A percentile compares a stretch with the other conserved stretches of the same genome.
These are phyloP conservation scores for Aspergillus ostianus DNA, from an alignment of 495 filamentous ascomycete species.

Conservation along the genomic window DNA sequence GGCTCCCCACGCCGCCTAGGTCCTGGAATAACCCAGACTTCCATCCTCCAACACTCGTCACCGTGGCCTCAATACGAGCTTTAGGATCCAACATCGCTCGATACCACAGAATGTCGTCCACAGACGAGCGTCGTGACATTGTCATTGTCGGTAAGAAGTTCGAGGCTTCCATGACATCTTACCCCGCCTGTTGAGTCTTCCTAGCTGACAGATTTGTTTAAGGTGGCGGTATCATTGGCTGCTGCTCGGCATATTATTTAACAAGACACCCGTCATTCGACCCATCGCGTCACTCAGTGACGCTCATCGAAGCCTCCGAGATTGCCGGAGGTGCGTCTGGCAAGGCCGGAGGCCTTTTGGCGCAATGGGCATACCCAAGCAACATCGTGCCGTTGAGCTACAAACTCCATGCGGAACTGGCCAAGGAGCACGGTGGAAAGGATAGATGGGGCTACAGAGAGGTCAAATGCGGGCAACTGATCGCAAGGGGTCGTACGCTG, in stretches of 20 bases:
- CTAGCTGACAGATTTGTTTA: constrained; percentile 10
- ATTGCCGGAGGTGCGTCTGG: constrained; percentile 92
- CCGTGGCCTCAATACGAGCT: constrained; percentile 30
- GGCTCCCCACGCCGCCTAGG: constrained; percentile 1
- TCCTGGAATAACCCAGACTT: constrained; percentile 1
- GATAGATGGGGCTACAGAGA: constrained; percentile 85
- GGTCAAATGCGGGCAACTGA: constrained; percentile 71
- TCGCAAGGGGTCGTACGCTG: constrained; percentile 53
- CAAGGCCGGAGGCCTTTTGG: constrained; percentile 90
- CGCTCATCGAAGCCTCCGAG: constrained; percentile 81
- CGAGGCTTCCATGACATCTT: constrained; percentile 9
- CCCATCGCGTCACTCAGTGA: constrained; percentile 71
- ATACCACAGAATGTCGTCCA: constrained; percentile 34
- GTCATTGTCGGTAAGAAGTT: constrained; percentile 62
- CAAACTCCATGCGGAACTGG: constrained; percentile 76
- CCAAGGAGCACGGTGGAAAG: constrained; percentile 79
- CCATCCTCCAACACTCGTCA: constrained; percentile 4
- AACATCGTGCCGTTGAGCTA: constrained; percentile 87
- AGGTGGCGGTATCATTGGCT: constrained; percentile 93
- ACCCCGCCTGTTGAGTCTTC: constrained; percentile 28
- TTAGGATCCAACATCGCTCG: constrained; percentile 21
- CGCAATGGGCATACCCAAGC: constrained; percentile 87
- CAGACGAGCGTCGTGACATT: constrained; percentile 55
- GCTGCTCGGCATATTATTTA: constrained; percentile 89
- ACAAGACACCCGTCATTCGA: constrained; percentile 85